Conservation (phyloP, 768 basidiomycete species). For the Sarcomyxa edulis region DNA sequence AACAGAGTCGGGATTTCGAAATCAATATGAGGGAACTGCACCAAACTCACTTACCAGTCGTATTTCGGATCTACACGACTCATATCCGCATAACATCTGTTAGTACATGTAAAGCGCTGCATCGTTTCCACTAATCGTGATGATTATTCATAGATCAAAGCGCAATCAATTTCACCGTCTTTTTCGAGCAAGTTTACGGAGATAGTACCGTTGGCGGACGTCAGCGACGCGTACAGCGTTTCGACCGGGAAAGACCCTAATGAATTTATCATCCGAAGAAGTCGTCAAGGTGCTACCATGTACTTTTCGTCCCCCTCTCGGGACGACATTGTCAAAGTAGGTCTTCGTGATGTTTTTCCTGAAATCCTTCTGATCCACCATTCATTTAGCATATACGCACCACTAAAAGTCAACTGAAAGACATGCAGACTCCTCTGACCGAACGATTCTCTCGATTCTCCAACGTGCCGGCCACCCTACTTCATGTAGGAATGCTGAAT, state of each 20-base stretch:
- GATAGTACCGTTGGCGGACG: constrained; percentile 70
- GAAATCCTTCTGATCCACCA: constrained; percentile 46
- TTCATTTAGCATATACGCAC: constrained; percentile 54
- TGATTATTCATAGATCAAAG: constrained; percentile 46
- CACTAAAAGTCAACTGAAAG: constrained; percentile 69
- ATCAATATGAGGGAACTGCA: constrained; percentile 60
- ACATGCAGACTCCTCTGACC: constrained; percentile 41
- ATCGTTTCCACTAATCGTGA: background rate
- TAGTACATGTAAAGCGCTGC: constrained; percentile 16
- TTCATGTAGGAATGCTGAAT: constrained; percentile 84
- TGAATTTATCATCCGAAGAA: constrained; percentile 79
- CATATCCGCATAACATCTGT: constrained; percentile 79
- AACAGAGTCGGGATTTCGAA: constrained; percentile 50
- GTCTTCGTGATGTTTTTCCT: constrained; percentile 3
- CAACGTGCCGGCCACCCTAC: constrained; percentile 78
- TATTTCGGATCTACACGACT: constrained; percentile 58
- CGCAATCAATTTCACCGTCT: constrained; percentile 62
- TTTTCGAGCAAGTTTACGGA: constrained; percentile 77
- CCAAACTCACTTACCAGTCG: constrained; percentile 68
- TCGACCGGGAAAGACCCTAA: constrained; percentile 66
- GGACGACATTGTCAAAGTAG: constrained; percentile 72
- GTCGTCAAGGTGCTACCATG: constrained; percentile 62
- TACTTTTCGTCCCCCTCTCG: constrained; percentile 71
- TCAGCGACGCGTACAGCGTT: constrained; percentile 85
- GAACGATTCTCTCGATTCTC: constrained; percentile 75